Evolutionary conservation across 2,329 filamentous ascomycete species (phyloP).

Genomic region (Cordyceps pruinosa): DNA sequence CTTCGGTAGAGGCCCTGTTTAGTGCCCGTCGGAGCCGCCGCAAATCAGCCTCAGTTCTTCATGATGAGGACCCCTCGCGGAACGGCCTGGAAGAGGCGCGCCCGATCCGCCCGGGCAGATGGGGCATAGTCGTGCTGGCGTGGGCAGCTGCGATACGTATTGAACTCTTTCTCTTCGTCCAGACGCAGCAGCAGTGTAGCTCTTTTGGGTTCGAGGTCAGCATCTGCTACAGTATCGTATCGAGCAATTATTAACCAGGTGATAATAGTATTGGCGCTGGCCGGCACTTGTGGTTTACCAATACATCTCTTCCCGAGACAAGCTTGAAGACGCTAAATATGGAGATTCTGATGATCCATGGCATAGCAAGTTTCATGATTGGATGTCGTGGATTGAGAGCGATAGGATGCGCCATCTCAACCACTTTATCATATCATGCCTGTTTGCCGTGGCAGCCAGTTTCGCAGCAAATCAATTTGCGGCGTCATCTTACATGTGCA

Average conservation of each 20-base stretch:
- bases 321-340: conserved; percentile 28
- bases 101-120: conserved; percentile 40
- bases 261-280: conserved; percentile 9
- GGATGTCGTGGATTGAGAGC: conserved; percentile 39
- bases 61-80: background rate
- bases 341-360: conserved; percentile 40
- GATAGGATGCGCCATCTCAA: conserved; percentile 31
- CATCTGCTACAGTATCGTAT: background rate
- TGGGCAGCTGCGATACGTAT: conserved; percentile 40
- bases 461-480: conserved; percentile 33
- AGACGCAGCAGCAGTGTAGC: conserved; percentile 44
- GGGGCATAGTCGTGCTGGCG: conserved; percentile 38
- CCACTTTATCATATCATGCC: conserved; percentile 26
- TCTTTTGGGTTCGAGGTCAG: conserved; percentile 41
- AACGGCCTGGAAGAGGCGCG: conserved; percentile 1
- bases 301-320: conserved; percentile 39
- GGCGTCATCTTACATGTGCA: conserved; percentile 47
- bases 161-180: conserved; percentile 40
- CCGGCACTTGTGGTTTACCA: conserved; percentile 32
- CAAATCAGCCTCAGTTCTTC: background rate
- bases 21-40: background rate
- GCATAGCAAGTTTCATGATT: conserved; percentile 40
- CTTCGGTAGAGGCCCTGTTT: background rate
- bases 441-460: conserved; percentile 37
- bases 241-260: no score